These are phyloP conservation scores for Fusarium cicatricum DNA, from an alignment of 2,329 filamentous ascomycete genomes.

Conservation along the genomic window DNA sequence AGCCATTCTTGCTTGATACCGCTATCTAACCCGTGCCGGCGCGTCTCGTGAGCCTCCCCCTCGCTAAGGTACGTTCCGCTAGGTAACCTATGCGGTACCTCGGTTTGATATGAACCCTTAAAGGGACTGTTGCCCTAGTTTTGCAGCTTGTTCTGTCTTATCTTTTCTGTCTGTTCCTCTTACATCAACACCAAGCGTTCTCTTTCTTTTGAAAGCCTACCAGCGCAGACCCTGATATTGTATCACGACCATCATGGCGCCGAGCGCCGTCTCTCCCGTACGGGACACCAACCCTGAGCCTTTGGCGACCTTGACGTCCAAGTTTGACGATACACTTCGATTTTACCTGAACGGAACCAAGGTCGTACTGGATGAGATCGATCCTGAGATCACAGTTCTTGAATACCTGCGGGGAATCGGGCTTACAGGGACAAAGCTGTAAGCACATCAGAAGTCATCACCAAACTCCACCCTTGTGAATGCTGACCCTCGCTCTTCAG, in stretches of 20 bases:
- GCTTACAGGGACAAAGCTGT: conserved; percentile 92
- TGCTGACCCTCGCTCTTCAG: conserved; percentile 45
- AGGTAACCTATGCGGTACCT: conserved; percentile 14
- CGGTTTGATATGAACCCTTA: conserved; percentile 34
- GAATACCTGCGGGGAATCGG: conserved; percentile 95
- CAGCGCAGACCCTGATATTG: neutral
- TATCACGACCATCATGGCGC: conserved; percentile 56
- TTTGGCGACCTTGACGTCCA: conserved; percentile 66
- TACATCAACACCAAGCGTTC: neutral
- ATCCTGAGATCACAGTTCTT: conserved; percentile 90
- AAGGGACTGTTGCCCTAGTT: conserved; percentile 12
- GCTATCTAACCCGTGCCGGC: conserved; percentile 33
- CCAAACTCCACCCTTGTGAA: neutral
- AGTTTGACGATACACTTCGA: conserved; percentile 85
- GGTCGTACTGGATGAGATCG: conserved; percentile 83
- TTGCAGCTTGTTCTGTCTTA: neutral
- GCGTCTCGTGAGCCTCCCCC: conserved; percentile 27
- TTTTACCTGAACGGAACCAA: conserved; percentile 97
- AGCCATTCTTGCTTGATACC: conserved; percentile 23
- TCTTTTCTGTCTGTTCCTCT: neutral
- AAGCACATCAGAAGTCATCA: conserved; percentile 38
- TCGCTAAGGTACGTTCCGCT: neutral
- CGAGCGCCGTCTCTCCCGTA: conserved; percentile 62
- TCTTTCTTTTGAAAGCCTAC: neutral
- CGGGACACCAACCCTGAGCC: conserved; percentile 47